Percentiles rank a stretch among this genome's conserved stretches.
Conservation (phyloP, 495 filamentous ascomycete species). For the Podospora sp. region DNA sequence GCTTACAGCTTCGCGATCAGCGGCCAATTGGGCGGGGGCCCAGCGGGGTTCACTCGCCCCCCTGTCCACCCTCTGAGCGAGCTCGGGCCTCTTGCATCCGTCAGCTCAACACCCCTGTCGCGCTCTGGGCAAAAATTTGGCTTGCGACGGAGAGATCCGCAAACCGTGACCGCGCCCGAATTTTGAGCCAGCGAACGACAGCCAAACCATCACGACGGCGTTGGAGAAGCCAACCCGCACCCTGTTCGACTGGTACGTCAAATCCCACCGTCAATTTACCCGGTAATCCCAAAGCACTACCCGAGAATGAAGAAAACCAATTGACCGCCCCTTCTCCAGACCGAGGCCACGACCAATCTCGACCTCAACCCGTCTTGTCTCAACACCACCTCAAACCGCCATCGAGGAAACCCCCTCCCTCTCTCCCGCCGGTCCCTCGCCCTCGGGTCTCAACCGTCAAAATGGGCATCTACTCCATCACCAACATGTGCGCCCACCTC, state of each 20-base stretch:
- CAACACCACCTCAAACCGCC: not conserved
- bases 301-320: not conserved
- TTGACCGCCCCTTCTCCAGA: not conserved
- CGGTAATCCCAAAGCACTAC: not conserved
- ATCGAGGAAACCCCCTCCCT: not conserved
- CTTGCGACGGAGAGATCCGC: conserved; percentile 19
- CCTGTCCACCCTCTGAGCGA: not conserved
- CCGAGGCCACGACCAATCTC: not conserved
- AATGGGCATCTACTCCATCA: conserved; percentile 86
- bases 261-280: not conserved
- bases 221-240: not conserved
- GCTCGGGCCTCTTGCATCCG: conserved; percentile 10
- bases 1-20: conserved; percentile 1
- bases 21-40: conserved; percentile 14
- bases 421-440: not conserved
- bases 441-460: conserved; percentile 24
- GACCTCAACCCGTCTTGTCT: not conserved
- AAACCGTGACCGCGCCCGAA: not conserved
- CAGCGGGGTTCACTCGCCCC: conserved; percentile 3
- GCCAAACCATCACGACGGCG: not conserved
- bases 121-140: conserved; percentile 14
- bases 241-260: not conserved
- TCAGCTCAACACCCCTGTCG: conserved; percentile 6
- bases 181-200: conserved; percentile 5
- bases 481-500: conserved; percentile 85